These are phyloP conservation scores for Nigrospora osmanthi DNA, from an alignment of 2,329 filamentous ascomycete species.

Conservation along the genomic window DNA sequence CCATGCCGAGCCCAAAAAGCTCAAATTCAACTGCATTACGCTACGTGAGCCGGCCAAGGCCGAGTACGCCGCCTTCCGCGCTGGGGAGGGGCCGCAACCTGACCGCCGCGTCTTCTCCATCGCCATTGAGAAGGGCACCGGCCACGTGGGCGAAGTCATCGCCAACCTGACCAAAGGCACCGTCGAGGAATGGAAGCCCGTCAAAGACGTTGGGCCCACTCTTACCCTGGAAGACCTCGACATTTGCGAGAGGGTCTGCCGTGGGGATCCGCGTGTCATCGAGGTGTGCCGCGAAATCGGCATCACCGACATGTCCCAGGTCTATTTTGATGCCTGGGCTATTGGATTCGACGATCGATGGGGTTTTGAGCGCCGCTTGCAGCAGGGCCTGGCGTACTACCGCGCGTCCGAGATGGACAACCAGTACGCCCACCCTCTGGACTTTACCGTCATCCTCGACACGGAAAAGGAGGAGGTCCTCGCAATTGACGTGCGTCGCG, in stretches of 20 bases:
- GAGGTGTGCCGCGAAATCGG: slow-evolving; percentile 69
- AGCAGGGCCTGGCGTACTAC: slow-evolving; percentile 80
- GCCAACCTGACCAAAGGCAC: slow-evolving; percentile 33
- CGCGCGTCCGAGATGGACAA: slow-evolving; percentile 63
- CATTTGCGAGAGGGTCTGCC: slow-evolving; percentile 60
- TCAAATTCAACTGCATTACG: slow-evolving; percentile 56
- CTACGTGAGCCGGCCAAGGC: slow-evolving; percentile 57
- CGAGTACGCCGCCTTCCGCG: slow-evolving; percentile 54
- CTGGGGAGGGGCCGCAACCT: slow-evolving; percentile 35
- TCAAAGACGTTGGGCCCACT: slow-evolving; percentile 37
- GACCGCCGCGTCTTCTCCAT: slow-evolving; percentile 43
- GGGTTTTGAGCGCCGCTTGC: slow-evolving; percentile 61
- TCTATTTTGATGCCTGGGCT: slow-evolving; percentile 80
- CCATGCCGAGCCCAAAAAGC: slow-evolving; percentile 18
- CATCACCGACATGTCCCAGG: slow-evolving; percentile 75
- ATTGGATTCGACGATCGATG: slow-evolving; percentile 78
- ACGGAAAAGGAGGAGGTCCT: slow-evolving; percentile 35
- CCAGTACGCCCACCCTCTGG: slow-evolving; percentile 57
- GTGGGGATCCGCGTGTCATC: slow-evolving; percentile 66
- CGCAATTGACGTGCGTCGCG: slow-evolving; percentile 35
- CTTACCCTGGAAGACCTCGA: slow-evolving; percentile 77
- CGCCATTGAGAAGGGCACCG: slow-evolving; percentile 30
- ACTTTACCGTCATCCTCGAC: slow-evolving; percentile 36
- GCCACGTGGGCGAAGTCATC: slow-evolving; percentile 41
- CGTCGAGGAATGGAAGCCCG: slow-evolving; percentile 37